Percentiles rank a stretch among this genome's conserved stretches.
Conservation (phyloP, 2,329 filamentous ascomycete species). For the Arthroderma uncinatum region DNA sequence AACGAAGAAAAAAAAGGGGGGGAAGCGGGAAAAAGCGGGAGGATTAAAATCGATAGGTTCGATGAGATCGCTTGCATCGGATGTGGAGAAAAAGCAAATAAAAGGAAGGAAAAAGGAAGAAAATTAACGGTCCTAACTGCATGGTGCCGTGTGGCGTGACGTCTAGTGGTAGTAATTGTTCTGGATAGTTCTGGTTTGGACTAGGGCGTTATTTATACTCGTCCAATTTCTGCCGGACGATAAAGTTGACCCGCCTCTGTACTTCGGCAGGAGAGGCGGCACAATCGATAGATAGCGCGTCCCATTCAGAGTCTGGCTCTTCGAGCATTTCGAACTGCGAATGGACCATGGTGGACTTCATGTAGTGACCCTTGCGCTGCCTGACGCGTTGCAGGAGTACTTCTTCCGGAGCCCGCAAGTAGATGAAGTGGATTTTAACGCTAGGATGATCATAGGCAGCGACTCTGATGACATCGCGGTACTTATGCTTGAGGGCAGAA, state of each 20-base stretch:
- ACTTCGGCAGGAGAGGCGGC: conserved; percentile 44
- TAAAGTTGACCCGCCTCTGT: conserved; percentile 14
- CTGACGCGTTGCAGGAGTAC: conserved; percentile 65
- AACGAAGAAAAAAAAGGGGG: background rate
- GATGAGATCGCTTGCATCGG: conserved; percentile 1
- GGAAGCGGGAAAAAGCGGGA: background rate
- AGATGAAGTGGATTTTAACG: conserved; percentile 83
- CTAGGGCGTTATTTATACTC: conserved; percentile 9
- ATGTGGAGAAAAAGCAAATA: background rate
- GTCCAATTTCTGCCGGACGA: conserved; percentile 12
- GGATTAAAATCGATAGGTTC: conserved; percentile 4
- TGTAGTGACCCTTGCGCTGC: conserved; percentile 72
- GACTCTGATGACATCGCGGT: conserved; percentile 80
- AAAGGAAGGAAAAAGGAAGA: background rate
- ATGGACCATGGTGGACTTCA: conserved; percentile 90
- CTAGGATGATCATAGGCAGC: conserved; percentile 62
- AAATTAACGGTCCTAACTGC: background rate
- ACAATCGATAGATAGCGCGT: conserved; percentile 62
- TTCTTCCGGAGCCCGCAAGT: conserved; percentile 66
- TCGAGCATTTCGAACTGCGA: conserved; percentile 88
- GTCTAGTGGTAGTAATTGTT: background rate
- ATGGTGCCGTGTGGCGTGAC: background rate
- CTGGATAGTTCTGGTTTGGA: background rate
- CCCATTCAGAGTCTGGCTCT: conserved; percentile 61
- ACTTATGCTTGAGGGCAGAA: conserved; percentile 92